These are phyloP conservation scores for Acmispon strigosus DNA, from an alignment of 306 rosid species.

Conservation along the genomic window DNA sequence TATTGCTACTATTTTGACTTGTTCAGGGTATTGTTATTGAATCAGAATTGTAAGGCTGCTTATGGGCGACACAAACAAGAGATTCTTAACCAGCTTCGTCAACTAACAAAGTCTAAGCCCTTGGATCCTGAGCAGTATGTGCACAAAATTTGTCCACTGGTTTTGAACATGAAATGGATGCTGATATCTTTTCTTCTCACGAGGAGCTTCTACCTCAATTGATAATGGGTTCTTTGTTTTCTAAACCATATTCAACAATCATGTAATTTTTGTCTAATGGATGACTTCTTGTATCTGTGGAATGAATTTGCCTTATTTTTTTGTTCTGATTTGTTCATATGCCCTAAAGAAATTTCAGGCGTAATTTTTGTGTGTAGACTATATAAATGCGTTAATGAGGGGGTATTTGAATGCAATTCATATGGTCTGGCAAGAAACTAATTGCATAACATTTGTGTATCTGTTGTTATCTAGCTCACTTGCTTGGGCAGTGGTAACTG, in stretches of 20 bases:
- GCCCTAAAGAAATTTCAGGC: too few relatives aligned
- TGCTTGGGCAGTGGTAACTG: too few relatives aligned
- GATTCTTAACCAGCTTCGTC: slow-evolving; percentile 68
- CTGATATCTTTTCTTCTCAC: slow-evolving; percentile 27
- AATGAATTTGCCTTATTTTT: background rate
- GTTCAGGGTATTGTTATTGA: slow-evolving; percentile 42
- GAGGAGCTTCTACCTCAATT: slow-evolving; percentile 33
- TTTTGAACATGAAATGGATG: slow-evolving; percentile 43
- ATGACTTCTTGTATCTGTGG: background rate
- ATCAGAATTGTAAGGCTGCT: slow-evolving; percentile 75
- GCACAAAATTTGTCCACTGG: slow-evolving; percentile 18
- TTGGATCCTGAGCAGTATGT: slow-evolving; percentile 29
- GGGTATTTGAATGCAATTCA: too few relatives aligned
- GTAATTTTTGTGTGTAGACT: background rate
- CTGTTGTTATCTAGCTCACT: too few relatives aligned
- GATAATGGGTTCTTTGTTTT: background rate
- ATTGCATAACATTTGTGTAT: too few relatives aligned
- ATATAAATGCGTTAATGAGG: too few relatives aligned
- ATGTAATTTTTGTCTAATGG: background rate
- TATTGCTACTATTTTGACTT: slow-evolving; percentile 28
- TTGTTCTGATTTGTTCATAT: too few relatives aligned
- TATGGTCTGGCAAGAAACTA: too few relatives aligned
- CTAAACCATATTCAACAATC: background rate
- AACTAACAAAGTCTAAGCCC: slow-evolving; percentile 55
- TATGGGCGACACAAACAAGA: slow-evolving; percentile 75